These are phyloP conservation scores for Nidularia sp. DNA, from an alignment of 768 basidiomycete genomes.

Conservation along the genomic window DNA sequence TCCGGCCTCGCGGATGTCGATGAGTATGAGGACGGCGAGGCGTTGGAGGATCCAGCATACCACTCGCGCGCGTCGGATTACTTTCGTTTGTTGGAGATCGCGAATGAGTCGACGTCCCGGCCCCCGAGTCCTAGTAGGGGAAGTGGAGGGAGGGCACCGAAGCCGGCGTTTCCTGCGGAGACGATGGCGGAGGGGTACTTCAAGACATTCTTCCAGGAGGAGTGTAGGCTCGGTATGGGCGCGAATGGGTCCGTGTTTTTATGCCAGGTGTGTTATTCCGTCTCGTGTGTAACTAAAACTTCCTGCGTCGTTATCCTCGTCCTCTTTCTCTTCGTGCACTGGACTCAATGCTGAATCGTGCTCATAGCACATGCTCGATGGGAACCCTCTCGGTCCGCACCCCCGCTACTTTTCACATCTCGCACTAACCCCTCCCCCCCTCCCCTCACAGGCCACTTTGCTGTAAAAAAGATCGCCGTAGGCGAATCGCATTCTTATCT, in stretches of 20 bases:
- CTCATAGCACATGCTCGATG: conserved; percentile 77
- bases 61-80: conserved; percentile 69
- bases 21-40: conserved; percentile 15
- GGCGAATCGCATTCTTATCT: conserved; percentile 87
- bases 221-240: conserved; percentile 88
- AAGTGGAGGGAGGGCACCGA: conserved; percentile 6
- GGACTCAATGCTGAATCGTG: conserved; percentile 4
- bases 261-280: conserved; percentile 47
- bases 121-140: conserved; percentile 39
- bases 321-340: background rate
- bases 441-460: conserved; percentile 62
- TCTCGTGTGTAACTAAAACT: background rate
- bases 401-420: background rate
- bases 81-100: conserved; percentile 70
- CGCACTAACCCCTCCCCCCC: conserved; percentile 2
- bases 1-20: conserved; percentile 14
- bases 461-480: conserved; percentile 95
- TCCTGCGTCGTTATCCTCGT: too few relatives aligned
- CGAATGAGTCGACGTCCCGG: conserved; percentile 60
- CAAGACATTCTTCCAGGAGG: conserved; percentile 88
- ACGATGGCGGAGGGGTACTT: conserved; percentile 92
- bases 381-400: conserved; percentile 70
- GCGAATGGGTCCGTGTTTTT: conserved; percentile 89
- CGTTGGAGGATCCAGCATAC: conserved; percentile 34
- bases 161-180: conserved; percentile 55